Conservation (phyloP, 2,329 filamentous ascomycete species). For the Arthroderma sp. region DNA sequence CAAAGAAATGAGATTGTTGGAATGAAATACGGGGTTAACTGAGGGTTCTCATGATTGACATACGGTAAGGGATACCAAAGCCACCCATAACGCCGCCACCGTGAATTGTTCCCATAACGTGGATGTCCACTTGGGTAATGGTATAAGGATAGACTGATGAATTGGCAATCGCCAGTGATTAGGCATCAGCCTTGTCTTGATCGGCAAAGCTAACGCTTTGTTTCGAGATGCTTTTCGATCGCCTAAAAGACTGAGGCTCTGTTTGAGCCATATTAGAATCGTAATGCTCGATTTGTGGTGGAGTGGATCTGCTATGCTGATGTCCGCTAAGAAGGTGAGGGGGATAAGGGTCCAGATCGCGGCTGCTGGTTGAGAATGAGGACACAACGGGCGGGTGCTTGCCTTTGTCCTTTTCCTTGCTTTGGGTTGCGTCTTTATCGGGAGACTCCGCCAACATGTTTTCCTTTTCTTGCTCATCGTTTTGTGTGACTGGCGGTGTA, state of each 20-base stretch:
- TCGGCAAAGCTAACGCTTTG: not conserved
- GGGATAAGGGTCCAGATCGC: constrained; percentile 36
- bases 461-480: not conserved
- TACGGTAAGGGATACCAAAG: too few species aligned
- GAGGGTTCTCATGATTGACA: too few species aligned
- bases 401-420: constrained; percentile 12
- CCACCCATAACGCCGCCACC: too few species aligned
- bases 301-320: constrained; percentile 14
- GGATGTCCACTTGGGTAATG: constrained; percentile 1
- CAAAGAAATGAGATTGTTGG: too few species aligned
- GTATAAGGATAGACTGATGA: constrained; percentile 1
- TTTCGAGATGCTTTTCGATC: constrained; percentile 11
- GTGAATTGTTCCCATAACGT: not conserved
- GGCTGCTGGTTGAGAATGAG: constrained; percentile 39
- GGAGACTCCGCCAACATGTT: not conserved
- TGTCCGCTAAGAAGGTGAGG: constrained; percentile 25
- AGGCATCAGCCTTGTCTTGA: not conserved
- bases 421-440: not conserved
- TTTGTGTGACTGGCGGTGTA: not conserved
- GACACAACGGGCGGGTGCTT: constrained; percentile 35
- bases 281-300: constrained; percentile 17
- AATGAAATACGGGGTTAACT: too few species aligned
- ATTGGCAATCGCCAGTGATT: not conserved
- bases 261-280: constrained; percentile 10
- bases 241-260: constrained; percentile 6